Evolutionary conservation across 208 protist species (phyloP).

Genomic region (Trypanosoma rangeli): DNA sequence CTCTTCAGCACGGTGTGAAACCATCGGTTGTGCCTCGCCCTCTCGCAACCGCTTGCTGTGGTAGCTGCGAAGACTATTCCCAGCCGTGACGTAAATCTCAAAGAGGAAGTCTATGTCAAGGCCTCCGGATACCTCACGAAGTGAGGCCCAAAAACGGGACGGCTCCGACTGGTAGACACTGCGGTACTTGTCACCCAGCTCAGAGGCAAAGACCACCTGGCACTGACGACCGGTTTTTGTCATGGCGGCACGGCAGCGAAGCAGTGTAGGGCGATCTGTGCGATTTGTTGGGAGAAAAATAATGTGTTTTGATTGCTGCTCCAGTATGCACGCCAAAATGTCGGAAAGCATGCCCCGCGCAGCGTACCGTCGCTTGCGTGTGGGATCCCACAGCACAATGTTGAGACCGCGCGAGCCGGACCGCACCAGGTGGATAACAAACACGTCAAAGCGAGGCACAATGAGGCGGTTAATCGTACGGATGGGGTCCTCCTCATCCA

Average conservation of each 20-base stretch:
- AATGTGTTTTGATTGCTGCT: constrained; percentile 47
- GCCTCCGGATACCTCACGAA: constrained; percentile 45
- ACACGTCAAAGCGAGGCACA: constrained; percentile 58
- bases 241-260: constrained; percentile 74
- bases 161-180: constrained; percentile 72
- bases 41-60: constrained; percentile 37
- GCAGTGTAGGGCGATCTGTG: constrained; percentile 75
- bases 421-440: constrained; percentile 82
- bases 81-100: constrained; percentile 46
- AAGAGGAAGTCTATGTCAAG: constrained; percentile 74
- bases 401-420: constrained; percentile 71
- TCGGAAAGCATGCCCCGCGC: constrained; percentile 88
- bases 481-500: constrained; percentile 51
- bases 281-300: constrained; percentile 87
- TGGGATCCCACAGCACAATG: constrained; percentile 61
- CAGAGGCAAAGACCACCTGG: constrained; percentile 69
- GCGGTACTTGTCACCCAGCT: constrained; percentile 59
- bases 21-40: neutral
- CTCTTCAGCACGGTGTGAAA: neutral
- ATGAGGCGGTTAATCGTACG: constrained; percentile 45
- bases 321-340: constrained; percentile 68
- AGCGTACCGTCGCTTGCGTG: constrained; percentile 45
- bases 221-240: constrained; percentile 54
- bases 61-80: constrained; percentile 49
- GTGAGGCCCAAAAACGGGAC: constrained; percentile 55